A percentile compares a stretch with the other conserved stretches of the same genome.
Evolutionary conservation across 805 yeast species (phyloP).

Genomic region (Dipodascopsis tothii): DNA sequence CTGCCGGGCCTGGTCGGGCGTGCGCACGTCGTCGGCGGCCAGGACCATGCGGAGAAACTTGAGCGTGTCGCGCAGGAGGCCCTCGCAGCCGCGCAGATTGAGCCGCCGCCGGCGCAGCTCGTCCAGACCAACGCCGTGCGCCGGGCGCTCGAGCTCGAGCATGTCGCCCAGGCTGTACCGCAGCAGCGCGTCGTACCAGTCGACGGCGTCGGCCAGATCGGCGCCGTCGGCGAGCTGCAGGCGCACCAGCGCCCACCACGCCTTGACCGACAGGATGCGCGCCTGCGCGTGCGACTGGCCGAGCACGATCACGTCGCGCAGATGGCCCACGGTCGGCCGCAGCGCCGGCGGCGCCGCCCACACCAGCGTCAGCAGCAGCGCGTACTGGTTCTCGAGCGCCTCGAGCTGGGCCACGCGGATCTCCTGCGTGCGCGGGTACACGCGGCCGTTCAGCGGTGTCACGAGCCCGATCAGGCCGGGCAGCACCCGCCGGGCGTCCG

Average conservation of each 20-base stretch:
- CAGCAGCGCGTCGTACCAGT: constrained; percentile 21
- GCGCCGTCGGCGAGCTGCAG: constrained; percentile 7
- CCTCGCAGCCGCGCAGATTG: constrained; percentile 15
- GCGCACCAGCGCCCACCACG: constrained; percentile 23
- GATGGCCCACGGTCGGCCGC: constrained; percentile 22
- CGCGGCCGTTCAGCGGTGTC: constrained; percentile 25
- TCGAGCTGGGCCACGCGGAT: constrained; percentile 21
- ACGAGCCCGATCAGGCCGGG: constrained; percentile 24
- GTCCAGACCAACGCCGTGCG: constrained; percentile 5
- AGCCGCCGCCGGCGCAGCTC: constrained; percentile 6
- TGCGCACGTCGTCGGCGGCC: constrained; percentile 5
- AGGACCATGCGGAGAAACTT: constrained; percentile 11
- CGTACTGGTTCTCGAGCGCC: constrained; percentile 24
- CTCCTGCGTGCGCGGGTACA: constrained; percentile 20
- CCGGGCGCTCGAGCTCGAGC: constrained; percentile 13
- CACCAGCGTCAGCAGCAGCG: constrained; percentile 24
- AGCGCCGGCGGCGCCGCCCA: constrained; percentile 24
- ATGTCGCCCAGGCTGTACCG: constrained; percentile 17
- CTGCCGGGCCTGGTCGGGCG: constrained; percentile 6
- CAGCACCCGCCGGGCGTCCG: constrained; percentile 7
- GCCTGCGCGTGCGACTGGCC: constrained; percentile 24
- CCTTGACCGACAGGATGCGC: constrained; percentile 25
- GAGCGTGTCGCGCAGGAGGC: constrained; percentile 12
- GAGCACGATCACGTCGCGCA: constrained; percentile 25
- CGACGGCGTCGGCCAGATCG: constrained; percentile 10